Evolutionary conservation across 176 grass and related monocot species (phyloP), one percentile per base, ranked within the genome.

Genomic region (Saccharum officinarum): DNA sequence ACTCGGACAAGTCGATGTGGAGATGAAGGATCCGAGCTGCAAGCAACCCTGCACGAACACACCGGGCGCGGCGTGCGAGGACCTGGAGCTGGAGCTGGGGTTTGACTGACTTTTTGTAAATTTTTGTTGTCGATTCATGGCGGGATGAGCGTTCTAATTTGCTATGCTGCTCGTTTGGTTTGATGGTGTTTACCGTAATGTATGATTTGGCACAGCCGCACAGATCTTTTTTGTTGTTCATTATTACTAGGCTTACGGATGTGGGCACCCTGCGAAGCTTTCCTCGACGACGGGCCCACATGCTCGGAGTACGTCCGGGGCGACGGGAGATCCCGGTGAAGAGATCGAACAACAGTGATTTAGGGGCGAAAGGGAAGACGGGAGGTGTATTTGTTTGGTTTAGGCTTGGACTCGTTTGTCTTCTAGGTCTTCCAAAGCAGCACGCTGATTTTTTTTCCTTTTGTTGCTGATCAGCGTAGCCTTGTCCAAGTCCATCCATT

Each of bases 1-100:
- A 93, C 61, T 57, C 76, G 30, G 95, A 95, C 54, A 95, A 41
- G 49, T 87, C 95, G 30, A 91, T 90, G 76, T 92, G 89, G 91
- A 90, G 95, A 85, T 94, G 82, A 84, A 8, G 18, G 22, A 37
- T 23, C 10, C 11, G 26, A 75, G 71, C 23, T 36, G 74, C 47
- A 55, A 22, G 73, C 47, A 55, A 10, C 30, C 47, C 1, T 28
- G 44, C 71, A 74, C 42, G 28, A 9, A 47, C 37, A 4, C 18
- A 38, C 9, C 47, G 28, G 16, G 15, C 14, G 75, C n/a, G 76
- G 25, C 16, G 41, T 7, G 23, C 68, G 36, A 46, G 38, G 84
- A 59, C 57, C 67, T 73, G 36, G 81, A 69, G 62, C 62, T 31
- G 23, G 84, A 15, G 57, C 59, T 72, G 26, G 49, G 0, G 18